Conservation (phyloP, 1,284 basidiomycete species). For the Tilletia horrida region DNA sequence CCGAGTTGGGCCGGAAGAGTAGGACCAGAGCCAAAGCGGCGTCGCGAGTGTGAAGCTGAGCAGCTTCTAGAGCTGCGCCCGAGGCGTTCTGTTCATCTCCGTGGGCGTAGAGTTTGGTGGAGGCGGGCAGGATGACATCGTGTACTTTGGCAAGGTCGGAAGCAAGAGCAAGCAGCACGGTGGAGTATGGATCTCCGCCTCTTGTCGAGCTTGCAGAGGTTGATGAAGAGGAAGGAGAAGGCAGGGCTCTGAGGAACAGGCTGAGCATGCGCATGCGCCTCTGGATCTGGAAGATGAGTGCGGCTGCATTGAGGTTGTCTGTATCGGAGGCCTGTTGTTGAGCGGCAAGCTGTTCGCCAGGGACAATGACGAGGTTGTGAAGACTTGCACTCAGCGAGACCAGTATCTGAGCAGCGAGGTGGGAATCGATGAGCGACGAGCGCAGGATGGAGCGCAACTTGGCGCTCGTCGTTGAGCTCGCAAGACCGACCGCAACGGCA, state of each 20-base stretch:
- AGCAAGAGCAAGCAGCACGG: neutral
- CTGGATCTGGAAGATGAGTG: neutral
- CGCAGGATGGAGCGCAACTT: neutral
- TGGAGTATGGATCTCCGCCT: neutral
- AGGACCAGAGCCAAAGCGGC: neutral
- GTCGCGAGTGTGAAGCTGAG: neutral
- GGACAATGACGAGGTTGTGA: neutral
- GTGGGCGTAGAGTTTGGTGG: neutral
- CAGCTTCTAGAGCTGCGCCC: neutral
- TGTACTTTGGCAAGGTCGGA: neutral
- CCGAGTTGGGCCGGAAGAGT: neutral
- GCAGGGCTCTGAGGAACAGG: neutral
- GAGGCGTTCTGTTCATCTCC: neutral
- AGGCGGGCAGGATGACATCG: neutral
- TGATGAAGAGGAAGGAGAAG: neutral
- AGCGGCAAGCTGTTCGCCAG: neutral
- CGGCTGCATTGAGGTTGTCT: neutral
- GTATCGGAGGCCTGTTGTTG: neutral
- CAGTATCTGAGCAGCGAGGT: neutral
- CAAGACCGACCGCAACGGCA: constrained; percentile 10
- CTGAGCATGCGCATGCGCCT: neutral
- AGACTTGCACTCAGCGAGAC: neutral
- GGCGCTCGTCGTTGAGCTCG: neutral
- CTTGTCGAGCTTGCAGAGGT: neutral
- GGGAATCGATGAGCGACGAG: neutral